Conservation (phyloP, 345 rosid genomes). For the Lenwebbia sp. region DNA sequence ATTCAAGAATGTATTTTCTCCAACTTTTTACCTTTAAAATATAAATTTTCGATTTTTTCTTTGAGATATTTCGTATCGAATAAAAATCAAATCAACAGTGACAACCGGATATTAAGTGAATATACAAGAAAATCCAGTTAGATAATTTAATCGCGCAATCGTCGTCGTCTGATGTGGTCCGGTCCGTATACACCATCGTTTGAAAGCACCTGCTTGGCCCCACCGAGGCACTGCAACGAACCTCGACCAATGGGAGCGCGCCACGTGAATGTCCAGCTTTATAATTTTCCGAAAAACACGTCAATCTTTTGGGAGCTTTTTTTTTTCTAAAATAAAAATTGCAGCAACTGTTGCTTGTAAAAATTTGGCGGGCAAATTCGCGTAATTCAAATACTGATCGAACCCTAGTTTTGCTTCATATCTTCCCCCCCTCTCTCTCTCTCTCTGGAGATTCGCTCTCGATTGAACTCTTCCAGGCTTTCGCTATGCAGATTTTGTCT, state of each 20-base stretch:
- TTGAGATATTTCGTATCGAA: not conserved
- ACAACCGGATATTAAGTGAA: not conserved
- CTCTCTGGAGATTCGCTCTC: not conserved
- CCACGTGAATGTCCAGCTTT: slow-evolving; percentile 19
- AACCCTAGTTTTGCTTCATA: slow-evolving; percentile 44
- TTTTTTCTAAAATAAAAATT: not conserved
- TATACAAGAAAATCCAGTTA: not conserved
- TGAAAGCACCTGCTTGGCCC: not conserved
- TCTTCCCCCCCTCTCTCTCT: not conserved
- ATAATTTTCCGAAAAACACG: not conserved
- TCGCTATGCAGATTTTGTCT: not conserved
- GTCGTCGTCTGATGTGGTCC: slow-evolving; percentile 21
- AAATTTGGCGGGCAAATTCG: slow-evolving; percentile 65
- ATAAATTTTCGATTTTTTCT: not conserved
- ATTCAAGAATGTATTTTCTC: not conserved
- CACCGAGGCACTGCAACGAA: not conserved
- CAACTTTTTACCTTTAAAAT: not conserved
- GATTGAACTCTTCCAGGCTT: slow-evolving; percentile 1
- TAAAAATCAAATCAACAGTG: not conserved
- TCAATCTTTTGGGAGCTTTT: not conserved
- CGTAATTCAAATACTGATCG: slow-evolving; percentile 34
- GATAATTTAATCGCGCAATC: slow-evolving; percentile 13
- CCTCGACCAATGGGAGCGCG: slow-evolving; percentile 1
- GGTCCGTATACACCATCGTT: not conserved
- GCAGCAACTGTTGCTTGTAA: not conserved